Conservation (phyloP, 345 rosid genomes). For the Corymbia maculata region DNA sequence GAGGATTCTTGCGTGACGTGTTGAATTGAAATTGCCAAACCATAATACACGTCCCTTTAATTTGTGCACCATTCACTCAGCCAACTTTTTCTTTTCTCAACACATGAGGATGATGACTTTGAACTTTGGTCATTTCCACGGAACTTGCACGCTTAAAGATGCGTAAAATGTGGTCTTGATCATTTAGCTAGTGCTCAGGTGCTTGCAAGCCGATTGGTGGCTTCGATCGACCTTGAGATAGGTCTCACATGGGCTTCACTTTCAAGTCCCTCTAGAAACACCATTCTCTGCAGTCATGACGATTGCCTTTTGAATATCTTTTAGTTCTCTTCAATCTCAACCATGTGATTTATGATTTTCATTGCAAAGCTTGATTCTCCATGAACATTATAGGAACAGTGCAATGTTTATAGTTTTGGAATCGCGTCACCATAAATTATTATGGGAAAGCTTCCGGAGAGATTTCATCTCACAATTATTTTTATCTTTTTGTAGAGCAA, state of each 20-base stretch:
- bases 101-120: no score
- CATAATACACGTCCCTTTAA: no score
- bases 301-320: neutral
- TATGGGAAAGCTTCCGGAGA: neutral
- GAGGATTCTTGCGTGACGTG: rapidly evolving
- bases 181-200: neutral
- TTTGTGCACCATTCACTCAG: no score
- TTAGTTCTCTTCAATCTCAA: neutral
- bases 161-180: neutral
- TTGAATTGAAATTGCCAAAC: no score
- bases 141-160: neutral
- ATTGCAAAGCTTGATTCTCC: neutral
- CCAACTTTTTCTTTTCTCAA: no score
- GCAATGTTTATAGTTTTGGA: neutral
- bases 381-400: neutral
- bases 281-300: neutral
- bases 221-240: neutral
- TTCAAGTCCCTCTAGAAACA: neutral
- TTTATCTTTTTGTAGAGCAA: neutral
- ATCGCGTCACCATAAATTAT: neutral
- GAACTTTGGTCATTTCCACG: no score
- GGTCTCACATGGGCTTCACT: neutral
- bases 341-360: neutral
- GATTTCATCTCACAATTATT: neutral
- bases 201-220: neutral